These are phyloP conservation scores for Rutstroemia sp. DNA, from an alignment of 2,329 filamentous ascomycete species.

Conservation along the genomic window DNA sequence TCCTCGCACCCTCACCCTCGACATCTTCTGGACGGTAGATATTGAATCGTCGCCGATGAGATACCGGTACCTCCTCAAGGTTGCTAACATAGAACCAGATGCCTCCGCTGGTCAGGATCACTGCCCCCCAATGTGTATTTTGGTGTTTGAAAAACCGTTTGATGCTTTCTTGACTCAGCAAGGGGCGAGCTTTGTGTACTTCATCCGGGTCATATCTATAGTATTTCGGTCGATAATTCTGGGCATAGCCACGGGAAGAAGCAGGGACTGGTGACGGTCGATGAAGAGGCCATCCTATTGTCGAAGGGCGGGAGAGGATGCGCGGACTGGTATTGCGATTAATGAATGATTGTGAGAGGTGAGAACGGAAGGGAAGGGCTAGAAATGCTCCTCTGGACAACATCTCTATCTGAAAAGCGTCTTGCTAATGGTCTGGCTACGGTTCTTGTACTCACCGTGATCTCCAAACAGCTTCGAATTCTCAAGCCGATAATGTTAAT, in stretches of 20 bases:
- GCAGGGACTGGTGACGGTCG: background rate
- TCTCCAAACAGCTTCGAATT: too few relatives aligned
- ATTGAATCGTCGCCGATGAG: conserved; percentile 67
- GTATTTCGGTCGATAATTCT: conserved; percentile 4
- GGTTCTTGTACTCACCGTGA: too few relatives aligned
- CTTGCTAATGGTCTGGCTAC: too few relatives aligned
- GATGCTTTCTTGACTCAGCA: conserved; percentile 33
- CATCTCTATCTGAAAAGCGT: too few relatives aligned
- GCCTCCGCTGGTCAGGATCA: conserved; percentile 35
- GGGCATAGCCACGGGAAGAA: conserved; percentile 4
- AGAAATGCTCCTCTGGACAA: too few relatives aligned
- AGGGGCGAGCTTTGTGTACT: conserved; percentile 28
- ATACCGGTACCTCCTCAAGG: conserved; percentile 65
- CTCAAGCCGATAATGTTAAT: too few relatives aligned
- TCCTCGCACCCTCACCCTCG: conserved; percentile 41
- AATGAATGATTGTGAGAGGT: too few relatives aligned
- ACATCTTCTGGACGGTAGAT: conserved; percentile 51
- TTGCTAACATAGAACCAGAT: conserved; percentile 57
- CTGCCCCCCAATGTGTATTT: conserved; percentile 24
- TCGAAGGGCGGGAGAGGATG: background rate
- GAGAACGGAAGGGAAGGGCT: too few relatives aligned
- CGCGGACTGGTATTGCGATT: too few relatives aligned
- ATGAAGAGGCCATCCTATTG: background rate
- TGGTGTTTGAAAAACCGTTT: conserved; percentile 30
- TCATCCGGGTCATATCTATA: conserved; percentile 16